Evolutionary conservation across 257 asterid genomes (phyloP).

Genomic region (Thymus mandschuricus): DNA sequence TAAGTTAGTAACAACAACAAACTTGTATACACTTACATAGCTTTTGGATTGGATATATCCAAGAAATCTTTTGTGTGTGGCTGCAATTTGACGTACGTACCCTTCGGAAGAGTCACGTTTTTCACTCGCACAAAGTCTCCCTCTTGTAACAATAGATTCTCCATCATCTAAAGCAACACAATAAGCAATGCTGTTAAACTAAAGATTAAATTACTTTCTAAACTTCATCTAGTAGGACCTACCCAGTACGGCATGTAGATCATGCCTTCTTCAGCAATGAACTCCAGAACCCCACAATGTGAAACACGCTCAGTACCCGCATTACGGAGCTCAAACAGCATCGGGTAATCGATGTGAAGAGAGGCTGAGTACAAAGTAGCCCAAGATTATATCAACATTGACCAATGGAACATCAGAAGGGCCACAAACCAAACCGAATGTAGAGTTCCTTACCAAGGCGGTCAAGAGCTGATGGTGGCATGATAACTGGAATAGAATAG

Average conservation of each 20-base stretch:
- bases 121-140: conserved; percentile 87
- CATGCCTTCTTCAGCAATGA: conserved; percentile 99
- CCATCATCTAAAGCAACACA: conserved; percentile 80
- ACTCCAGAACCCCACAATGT: conserved; percentile 98
- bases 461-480: conserved; percentile 99
- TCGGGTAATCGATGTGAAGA: conserved; percentile 95
- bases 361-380: conserved; percentile 59
- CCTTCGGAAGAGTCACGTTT: conserved; percentile 96
- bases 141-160: conserved; percentile 89
- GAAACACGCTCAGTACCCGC: conserved; percentile 73
- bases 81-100: conserved; percentile 87
- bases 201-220: conserved; percentile 16
- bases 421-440: conserved; percentile 16
- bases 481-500: conserved; percentile 65
- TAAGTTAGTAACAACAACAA: not conserved
- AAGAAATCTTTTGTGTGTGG: conserved; percentile 96
- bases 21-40: conserved; percentile 72
- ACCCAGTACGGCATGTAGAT: conserved; percentile 99
- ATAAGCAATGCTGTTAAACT: conserved; percentile 21
- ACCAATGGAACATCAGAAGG: conserved; percentile 13
- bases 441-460: conserved; percentile 76
- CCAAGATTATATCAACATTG: conserved; percentile 5
- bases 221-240: conserved; percentile 26
- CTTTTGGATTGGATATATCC: conserved; percentile 97
- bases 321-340: conserved; percentile 95